Base-by-base conservation (phyloP, 495 filamentous ascomycete species). In the Neurospora sp. region DNA sequence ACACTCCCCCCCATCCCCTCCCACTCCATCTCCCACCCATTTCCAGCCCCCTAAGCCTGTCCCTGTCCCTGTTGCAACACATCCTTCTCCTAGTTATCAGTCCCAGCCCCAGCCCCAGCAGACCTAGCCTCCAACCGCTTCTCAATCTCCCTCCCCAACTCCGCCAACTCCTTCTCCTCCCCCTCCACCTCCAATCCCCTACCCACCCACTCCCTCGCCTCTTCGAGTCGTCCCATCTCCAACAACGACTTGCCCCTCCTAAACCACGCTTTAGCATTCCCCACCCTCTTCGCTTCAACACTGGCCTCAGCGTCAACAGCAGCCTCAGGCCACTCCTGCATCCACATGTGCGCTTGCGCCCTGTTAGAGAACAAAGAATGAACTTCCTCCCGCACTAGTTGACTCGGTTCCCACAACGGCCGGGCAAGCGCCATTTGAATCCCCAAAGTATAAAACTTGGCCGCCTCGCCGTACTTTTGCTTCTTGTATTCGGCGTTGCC, bases 231-330 rank as follows among this genome's bases (percentile, higher is more conserved):
- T 9, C 91, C 90, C 96, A 98, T 98, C 90, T 99, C 96, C 70
- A 89, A 81, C 79, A 97, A 83, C 81, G 90, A 94, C 83, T 88
- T 89, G 9, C 91, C 94, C 74, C 92, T 83, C 68, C 95, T 83
- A 90, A 93, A 98, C 92, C 94, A 98, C 3, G 91, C 94, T 89
- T 98, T 98, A 8, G 92, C 89, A 82, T 99, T 98, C 39, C 90
- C 93, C 59, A 87, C 84, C 70, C 89, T 85, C 89, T 96, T 97
- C 71, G 91, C 88, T 83, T 97, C 95, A n/a, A 97, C 91, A 97
- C 91, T 77, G 92, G 86, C 83, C 84, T 94, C 90, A n/a, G 92
- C 93, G 83, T 99, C 96, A 4, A 90, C 83, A 31, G 91, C 85
- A 4, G 86, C 96, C 85, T 96, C 93, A 6, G 91, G 83, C 94